phyloP scores from a whole-genome alignment of 352 stramenopile species.

The Blastocystis sp. region DNA sequence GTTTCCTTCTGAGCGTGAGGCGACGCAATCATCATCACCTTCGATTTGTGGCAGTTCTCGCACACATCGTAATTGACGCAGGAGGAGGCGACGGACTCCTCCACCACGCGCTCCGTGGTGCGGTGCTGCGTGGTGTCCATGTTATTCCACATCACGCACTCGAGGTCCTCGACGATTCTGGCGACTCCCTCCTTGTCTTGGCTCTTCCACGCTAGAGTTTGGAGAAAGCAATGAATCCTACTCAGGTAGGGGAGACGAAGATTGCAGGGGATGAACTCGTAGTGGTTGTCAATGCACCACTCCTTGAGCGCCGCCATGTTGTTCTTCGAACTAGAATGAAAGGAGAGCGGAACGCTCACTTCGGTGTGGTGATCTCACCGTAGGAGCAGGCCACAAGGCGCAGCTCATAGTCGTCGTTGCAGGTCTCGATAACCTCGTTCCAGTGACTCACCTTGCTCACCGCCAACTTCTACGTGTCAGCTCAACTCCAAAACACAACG shows the following conservation, averaged over 20 bases:
- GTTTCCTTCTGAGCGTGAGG: background rate
- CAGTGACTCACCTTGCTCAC: slow-evolving; percentile 7
- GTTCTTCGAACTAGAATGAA: slow-evolving; percentile 11
- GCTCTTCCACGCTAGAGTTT: slow-evolving; percentile 16
- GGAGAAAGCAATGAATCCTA: background rate
- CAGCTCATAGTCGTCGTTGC: slow-evolving; percentile 23
- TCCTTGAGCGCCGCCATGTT: slow-evolving; percentile 9
- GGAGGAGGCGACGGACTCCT: slow-evolving; percentile 29
- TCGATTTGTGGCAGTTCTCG: slow-evolving; percentile 54
- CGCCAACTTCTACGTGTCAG: slow-evolving; percentile 4
- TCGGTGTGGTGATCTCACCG: slow-evolving; percentile 35
- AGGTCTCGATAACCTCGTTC: background rate
- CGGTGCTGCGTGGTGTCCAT: slow-evolving; percentile 18
- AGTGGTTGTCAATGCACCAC: slow-evolving; percentile 58
- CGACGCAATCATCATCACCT: background rate
- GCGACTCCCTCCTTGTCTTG: slow-evolving; percentile 55
- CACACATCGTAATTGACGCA: background rate
- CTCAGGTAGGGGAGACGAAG: slow-evolving; percentile 47
- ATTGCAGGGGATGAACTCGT: slow-evolving; percentile 64
- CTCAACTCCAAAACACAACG: background rate
- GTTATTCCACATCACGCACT: slow-evolving; percentile 60
- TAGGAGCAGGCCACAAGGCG: slow-evolving; percentile 40
- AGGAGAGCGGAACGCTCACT: background rate
- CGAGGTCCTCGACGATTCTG: slow-evolving; percentile 36
- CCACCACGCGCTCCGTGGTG: slow-evolving; percentile 13